Evolutionary conservation across 192 early-diverging fungal species (phyloP).

Genomic region (Entomortierella parvispora): DNA sequence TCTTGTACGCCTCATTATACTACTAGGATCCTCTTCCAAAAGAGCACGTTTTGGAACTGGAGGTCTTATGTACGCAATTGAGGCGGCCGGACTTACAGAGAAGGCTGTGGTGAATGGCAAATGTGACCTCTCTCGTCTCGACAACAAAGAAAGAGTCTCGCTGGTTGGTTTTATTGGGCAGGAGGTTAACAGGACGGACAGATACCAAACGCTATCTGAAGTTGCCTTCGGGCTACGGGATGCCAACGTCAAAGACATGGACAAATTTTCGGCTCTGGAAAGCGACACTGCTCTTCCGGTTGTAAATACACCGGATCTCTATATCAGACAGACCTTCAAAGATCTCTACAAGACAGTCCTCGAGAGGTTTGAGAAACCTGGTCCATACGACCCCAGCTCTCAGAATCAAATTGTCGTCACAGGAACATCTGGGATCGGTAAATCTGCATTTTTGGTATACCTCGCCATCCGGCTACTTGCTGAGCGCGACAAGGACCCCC

Average conservation of each 20-base stretch:
- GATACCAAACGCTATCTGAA: neutral
- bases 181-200: neutral
- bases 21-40: conserved; percentile 11
- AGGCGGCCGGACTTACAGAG: conserved; percentile 4
- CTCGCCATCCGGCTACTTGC: conserved; percentile 26
- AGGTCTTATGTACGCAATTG: conserved; percentile 10
- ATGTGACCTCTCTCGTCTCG: conserved; percentile 8
- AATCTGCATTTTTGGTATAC: conserved; percentile 27
- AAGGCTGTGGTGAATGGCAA: conserved; percentile 15
- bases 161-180: conserved; percentile 13
- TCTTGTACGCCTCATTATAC: neutral
- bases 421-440: conserved; percentile 29
- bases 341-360: conserved; percentile 4
- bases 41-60: neutral
- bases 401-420: conserved; percentile 16
- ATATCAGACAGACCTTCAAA: conserved; percentile 12
- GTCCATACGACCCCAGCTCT: neutral
- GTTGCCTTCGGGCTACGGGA: neutral
- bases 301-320: conserved; percentile 12
- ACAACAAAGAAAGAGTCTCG: conserved; percentile 26
- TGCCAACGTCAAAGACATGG: conserved; percentile 6
- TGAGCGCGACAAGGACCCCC: conserved; percentile 22
- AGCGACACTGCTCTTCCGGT: conserved; percentile 4
- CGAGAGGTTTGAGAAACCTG: too few relatives aligned
- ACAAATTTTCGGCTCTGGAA: neutral